Evolutionary conservation across 306 rosid species (phyloP).

Genomic region (Dicorynia guianensis): DNA sequence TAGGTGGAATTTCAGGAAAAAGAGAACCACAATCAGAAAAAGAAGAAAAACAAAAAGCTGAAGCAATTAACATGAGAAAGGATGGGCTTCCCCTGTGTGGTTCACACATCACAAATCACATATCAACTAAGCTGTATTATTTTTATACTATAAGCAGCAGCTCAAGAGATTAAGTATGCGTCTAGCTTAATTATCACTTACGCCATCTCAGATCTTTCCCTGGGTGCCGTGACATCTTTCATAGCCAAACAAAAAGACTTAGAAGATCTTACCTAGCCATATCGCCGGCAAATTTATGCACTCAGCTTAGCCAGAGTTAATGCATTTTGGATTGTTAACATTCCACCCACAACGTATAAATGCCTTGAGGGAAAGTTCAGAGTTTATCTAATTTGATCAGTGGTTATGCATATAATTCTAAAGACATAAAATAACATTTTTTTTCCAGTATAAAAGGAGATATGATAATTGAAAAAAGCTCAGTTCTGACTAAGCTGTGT

Average conservation of each 20-base stretch:
- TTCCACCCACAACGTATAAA: background rate
- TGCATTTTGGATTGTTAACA: background rate
- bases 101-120: background rate
- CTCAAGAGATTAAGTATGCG: background rate
- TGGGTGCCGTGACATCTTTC: background rate
- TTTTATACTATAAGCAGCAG: background rate
- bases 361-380: background rate
- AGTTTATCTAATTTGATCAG: background rate
- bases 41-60: background rate
- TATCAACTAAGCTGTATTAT: background rate
- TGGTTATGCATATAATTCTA: background rate
- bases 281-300: too few species aligned
- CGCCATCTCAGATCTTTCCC: background rate
- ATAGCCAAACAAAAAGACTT: too few species aligned
- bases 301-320: too few species aligned
- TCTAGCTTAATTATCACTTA: background rate
- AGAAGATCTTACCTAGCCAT: too few species aligned
- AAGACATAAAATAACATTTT: background rate
- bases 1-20: background rate
- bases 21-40: background rate
- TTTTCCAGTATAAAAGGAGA: too few species aligned
- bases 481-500: constrained; percentile 7
- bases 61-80: background rate
- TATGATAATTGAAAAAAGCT: background rate
- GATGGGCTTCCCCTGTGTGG: background rate